A percentile compares a stretch with the other conserved stretches of the same genome.
These are phyloP conservation scores for Trichoderma brevicompactum DNA, from an alignment of 2,329 filamentous ascomycete species.

Conservation along the genomic window DNA sequence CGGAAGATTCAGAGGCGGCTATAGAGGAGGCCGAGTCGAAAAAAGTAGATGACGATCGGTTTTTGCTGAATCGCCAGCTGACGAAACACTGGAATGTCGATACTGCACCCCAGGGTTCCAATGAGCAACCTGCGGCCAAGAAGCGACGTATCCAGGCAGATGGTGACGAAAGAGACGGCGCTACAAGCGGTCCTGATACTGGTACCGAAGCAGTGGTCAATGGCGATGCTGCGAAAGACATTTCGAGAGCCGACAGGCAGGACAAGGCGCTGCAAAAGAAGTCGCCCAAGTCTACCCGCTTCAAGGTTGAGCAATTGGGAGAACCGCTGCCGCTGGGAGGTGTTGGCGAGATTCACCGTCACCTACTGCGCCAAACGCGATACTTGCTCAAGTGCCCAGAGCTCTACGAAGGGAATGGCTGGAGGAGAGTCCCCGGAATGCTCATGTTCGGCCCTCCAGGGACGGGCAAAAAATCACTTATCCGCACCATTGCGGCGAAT, in stretches of 20 bases:
- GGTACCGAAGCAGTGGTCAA: slow-evolving; percentile 28
- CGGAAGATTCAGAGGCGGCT: slow-evolving; percentile 56
- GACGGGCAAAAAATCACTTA: slow-evolving; percentile 79
- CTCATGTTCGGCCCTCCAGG: slow-evolving; percentile 79
- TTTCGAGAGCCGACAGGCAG: slow-evolving; percentile 32
- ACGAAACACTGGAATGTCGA: slow-evolving; percentile 47
- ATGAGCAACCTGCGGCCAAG: slow-evolving; percentile 39
- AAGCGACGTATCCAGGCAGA: slow-evolving; percentile 42
- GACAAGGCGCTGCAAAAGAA: slow-evolving; percentile 41
- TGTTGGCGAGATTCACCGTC: slow-evolving; percentile 35
- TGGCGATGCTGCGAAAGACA: slow-evolving; percentile 22
- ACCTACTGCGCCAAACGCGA: slow-evolving; percentile 32
- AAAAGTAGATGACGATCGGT: slow-evolving; percentile 43
- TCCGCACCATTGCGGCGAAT: slow-evolving; percentile 72
- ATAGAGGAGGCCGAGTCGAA: slow-evolving; percentile 47
- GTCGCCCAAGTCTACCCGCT: slow-evolving; percentile 38
- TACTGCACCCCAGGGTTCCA: slow-evolving; percentile 28
- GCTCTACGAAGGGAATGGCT: slow-evolving; percentile 30
- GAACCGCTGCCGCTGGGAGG: slow-evolving; percentile 39
- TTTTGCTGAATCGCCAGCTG: slow-evolving; percentile 49
- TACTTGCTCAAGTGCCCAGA: slow-evolving; percentile 34
- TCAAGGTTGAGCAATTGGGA: slow-evolving; percentile 38
- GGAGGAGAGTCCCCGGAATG: slow-evolving; percentile 55
- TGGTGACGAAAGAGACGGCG: slow-evolving; percentile 34
- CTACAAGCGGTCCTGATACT: slow-evolving; percentile 22